These are phyloP conservation scores for Kodamaea leandrae DNA, from an alignment of 805 yeast genomes.

Conservation along the genomic window DNA sequence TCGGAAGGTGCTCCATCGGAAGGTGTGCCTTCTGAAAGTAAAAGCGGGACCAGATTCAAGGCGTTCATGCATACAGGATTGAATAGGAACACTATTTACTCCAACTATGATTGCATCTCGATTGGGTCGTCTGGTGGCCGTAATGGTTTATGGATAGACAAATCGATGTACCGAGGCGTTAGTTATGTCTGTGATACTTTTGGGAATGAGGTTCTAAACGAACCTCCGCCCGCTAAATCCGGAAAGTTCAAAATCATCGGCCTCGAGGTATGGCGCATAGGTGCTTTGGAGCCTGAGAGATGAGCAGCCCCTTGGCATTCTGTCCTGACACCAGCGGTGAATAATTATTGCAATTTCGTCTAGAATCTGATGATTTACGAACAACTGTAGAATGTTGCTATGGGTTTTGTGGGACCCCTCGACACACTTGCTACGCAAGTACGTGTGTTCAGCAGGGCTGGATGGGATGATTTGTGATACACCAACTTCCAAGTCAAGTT, in stretches of 20 bases:
- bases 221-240: slow-evolving; percentile 30
- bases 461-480: too few species aligned
- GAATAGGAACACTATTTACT: slow-evolving; percentile 81
- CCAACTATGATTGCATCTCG: slow-evolving; percentile 72
- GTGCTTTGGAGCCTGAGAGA: slow-evolving; percentile 25
- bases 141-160: slow-evolving; percentile 88
- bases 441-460: too few species aligned
- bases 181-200: slow-evolving; percentile 78
- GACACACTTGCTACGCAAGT: too few species aligned
- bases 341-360: too few species aligned
- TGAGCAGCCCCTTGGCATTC: too few species aligned
- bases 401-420: too few species aligned
- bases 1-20: too few species aligned
- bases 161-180: slow-evolving; percentile 70
- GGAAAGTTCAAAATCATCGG: slow-evolving; percentile 73
- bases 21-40: neutral
- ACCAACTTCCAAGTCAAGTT: too few species aligned
- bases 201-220: slow-evolving; percentile 75
- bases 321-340: too few species aligned
- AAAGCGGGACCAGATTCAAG: slow-evolving; percentile 44
- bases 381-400: too few species aligned
- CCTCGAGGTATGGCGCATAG: slow-evolving; percentile 83
- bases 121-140: slow-evolving; percentile 93
- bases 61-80: slow-evolving; percentile 87
- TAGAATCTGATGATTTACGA: too few species aligned